Base-by-base conservation (phyloP, 2,329 filamentous ascomycete genomes). In the Byssothecium circinans region DNA sequence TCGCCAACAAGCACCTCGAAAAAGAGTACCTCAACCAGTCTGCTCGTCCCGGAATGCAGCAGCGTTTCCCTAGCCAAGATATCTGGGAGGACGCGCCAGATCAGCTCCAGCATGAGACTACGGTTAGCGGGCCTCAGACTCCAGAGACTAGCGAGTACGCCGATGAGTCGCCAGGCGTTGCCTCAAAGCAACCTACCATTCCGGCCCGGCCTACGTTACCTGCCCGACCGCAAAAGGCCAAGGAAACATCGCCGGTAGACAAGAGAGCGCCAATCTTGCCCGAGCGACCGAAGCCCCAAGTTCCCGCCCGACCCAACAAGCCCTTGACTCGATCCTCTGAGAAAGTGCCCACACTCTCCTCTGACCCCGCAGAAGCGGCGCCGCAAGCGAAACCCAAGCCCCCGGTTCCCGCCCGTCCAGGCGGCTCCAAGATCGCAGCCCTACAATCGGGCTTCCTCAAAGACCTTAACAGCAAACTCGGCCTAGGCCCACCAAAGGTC, bases 81-180 rank as follows among this genome's bases (percentile, higher is more conserved):
- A 84, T 96, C 34, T 96, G 92, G 92, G 92, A 97, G 74, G 92
- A 97, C 68, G 85, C 83, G 0, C 92, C 92, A 1, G 90, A 95
- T 60, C 92, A 89, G 62, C 81, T 88, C 47, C 81, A 87, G 54
- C 80, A 95, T 17, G 84, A 91, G 62, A 88, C 91, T 0, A 91
- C 87, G 0, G 85, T 95, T 41, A 73, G 67, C 50, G 61, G 57
- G 33, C 81, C 80, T 45, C 75, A 78, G 22, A 76, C 80, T 2
- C 74, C 76, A 18, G 77, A 80, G 52, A 72, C 70, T 19, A 69
- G 66, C 22, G 71, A 74, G 39, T 68, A 69, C 37, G 65, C 62
- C 8, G 66, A 68, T 15, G 66, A 68, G 10, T 63, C 65, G 6
- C 64, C 66, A 4, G 52, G 59, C 1, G 53, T 50, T 2, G 65